These are phyloP conservation scores for Priceomyces fermenticarens DNA, from an alignment of 805 yeast genomes.

Conservation along the genomic window DNA sequence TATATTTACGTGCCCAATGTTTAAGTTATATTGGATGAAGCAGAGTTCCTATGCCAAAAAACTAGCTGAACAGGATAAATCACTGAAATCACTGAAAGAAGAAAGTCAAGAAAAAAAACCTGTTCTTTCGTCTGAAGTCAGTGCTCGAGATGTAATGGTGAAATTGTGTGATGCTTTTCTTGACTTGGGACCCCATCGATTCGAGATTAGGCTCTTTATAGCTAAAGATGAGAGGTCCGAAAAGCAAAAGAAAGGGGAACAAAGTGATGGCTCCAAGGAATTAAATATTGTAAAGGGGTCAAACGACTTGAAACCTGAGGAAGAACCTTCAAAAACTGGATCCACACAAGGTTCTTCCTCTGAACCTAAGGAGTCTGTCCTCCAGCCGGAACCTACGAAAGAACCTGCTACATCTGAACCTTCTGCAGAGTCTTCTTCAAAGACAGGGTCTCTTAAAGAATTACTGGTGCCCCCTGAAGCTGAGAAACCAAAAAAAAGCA, in stretches of 20 bases:
- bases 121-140: slow-evolving; percentile 38
- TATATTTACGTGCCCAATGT: slow-evolving; percentile 64
- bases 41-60: slow-evolving; percentile 55
- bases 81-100: slow-evolving; percentile 18
- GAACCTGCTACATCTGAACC: no score
- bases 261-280: background rate
- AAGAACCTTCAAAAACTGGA: no score
- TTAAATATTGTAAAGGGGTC: no score
- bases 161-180: slow-evolving; percentile 76
- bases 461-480: no score
- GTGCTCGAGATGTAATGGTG: slow-evolving; percentile 83
- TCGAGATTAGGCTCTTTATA: slow-evolving; percentile 76
- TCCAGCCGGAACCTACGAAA: no score
- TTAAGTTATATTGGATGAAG: slow-evolving; percentile 77
- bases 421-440: no score
- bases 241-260: slow-evolving; percentile 12
- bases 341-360: no score
- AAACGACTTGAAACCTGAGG: no score
- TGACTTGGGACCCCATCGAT: slow-evolving; percentile 78
- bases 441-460: no score
- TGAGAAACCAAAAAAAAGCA: no score
- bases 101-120: slow-evolving; percentile 26
- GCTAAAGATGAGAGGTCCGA: slow-evolving; percentile 76
- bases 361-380: no score
- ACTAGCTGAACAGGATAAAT: slow-evolving; percentile 36